Conservation (phyloP, 1,139 yeast genomes). For the Blastobotrys niveus region DNA sequence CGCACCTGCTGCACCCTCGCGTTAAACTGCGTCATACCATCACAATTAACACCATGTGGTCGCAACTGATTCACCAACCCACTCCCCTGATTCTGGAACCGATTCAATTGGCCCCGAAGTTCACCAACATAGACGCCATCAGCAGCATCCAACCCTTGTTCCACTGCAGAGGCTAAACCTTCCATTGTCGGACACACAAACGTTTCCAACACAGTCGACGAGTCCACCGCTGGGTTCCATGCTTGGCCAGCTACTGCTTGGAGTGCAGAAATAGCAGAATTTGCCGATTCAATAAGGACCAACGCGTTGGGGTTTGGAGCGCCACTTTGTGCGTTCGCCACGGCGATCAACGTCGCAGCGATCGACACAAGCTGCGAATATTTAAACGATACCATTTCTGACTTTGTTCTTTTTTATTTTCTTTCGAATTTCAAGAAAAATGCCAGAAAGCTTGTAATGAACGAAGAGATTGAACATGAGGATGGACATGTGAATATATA, state of each 20-base stretch:
- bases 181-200: constrained; percentile 5
- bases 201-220: neutral
- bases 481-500: no score
- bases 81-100: neutral
- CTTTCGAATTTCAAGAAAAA: neutral
- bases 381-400: neutral
- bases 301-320: neutral
- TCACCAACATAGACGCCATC: neutral
- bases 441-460: no score
- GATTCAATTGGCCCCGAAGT: neutral
- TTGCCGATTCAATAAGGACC: neutral
- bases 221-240: neutral
- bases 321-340: neutral
- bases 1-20: neutral
- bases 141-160: neutral
- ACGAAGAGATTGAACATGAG: no score
- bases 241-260: neutral
- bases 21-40: neutral
- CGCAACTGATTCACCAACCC: neutral
- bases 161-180: neutral
- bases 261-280: neutral
- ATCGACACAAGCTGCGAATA: neutral
- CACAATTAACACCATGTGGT: neutral
- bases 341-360: neutral
- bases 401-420: no score